Base-by-base conservation (phyloP, 1,284 basidiomycete species). In the Pseudozyma sp. region DNA sequence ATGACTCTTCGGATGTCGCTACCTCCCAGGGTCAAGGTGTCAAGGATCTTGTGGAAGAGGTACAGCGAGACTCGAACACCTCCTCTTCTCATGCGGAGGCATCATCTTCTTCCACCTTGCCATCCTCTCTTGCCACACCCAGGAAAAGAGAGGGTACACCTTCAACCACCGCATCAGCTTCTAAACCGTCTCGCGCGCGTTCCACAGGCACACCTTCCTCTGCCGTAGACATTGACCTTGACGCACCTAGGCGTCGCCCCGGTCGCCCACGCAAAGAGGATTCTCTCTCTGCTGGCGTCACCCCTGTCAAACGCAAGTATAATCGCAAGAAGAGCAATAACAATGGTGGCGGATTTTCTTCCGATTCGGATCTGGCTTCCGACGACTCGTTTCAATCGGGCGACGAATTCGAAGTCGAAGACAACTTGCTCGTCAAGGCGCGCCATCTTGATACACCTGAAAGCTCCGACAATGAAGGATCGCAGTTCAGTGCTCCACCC, bases 331-430 rank as follows among this genome's bases (percentile, higher is more conserved):
- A 61, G 25, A 31, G 25, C 25, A 31, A 31, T 31, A 31, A 3
- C 25, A 31, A 31, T 48, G 47, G 61, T 12, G 56, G 62, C 39
- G 59, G 67, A 38, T 57, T 66, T 42, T 59, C 50, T 8, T 66
- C 71, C 36, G 71, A 70, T 43, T 74, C 71, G 0, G 66, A 74
- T 51, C n/a, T 62, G 13, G 72, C 52, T 4, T 75, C 72, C n/a
- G 72, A 75, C 45, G 72, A 75, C 55, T 63, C 59, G 14, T 75
- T 75, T 55, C 67, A 70, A 43, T 70, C 67, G 53, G 72, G 67
- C 7, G 63, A 75, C 72, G 72, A 70, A 50, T 67, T 70, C 14
- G 51, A 58, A 31, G 72, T 66, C 12, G 71, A 74, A 55, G 66
- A 74, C 56, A 65, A 74, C 21, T 47, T 75, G 21, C 63, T 75